Evolutionary conservation across 129 eudicot genomes (phyloP).

Genomic region (Flaveria sonorensis): DNA sequence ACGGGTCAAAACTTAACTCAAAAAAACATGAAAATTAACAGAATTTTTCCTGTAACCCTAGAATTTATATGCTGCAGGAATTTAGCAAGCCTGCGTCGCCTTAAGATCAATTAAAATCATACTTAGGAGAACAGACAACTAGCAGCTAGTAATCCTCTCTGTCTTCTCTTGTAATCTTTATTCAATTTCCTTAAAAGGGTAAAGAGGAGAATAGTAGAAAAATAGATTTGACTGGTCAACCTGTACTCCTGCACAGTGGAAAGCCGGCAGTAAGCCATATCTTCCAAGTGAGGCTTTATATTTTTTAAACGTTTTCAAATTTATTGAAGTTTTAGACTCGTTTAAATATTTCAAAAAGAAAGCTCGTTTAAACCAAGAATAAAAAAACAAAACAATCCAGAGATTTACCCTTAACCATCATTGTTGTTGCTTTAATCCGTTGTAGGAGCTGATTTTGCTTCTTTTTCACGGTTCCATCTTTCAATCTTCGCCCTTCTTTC

Average conservation of each 20-base stretch:
- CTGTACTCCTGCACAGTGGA: constrained; percentile 96
- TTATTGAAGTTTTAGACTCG: neutral
- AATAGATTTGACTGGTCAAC: constrained; percentile 57
- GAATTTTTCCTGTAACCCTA: neutral
- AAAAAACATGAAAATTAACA: neutral
- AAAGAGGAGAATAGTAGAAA: constrained; percentile 43
- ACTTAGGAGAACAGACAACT: neutral
- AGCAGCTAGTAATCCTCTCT: constrained; percentile 40
- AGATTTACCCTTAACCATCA: neutral
- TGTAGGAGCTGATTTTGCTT: constrained; percentile 54
- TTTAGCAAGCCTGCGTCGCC: neutral
- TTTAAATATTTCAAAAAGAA: constrained; percentile 17
- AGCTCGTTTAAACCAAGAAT: constrained; percentile 1
- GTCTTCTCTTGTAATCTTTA: constrained; percentile 33
- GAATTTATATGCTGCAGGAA: neutral
- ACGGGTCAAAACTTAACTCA: neutral
- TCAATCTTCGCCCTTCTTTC: constrained; percentile 98
- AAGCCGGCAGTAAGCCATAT: constrained; percentile 82
- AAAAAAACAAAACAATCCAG: constrained; percentile 34
- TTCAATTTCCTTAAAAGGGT: constrained; percentile 38
- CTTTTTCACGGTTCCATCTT: constrained; percentile 95
- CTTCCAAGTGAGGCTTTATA: constrained; percentile 31
- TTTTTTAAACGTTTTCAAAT: neutral
- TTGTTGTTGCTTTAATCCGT: constrained; percentile 13
- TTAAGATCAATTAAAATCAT: constrained; percentile 1